Evolutionary conservation across 208 protist genomes (phyloP).

Genomic region (Trypanosoma platydactyli): DNA sequence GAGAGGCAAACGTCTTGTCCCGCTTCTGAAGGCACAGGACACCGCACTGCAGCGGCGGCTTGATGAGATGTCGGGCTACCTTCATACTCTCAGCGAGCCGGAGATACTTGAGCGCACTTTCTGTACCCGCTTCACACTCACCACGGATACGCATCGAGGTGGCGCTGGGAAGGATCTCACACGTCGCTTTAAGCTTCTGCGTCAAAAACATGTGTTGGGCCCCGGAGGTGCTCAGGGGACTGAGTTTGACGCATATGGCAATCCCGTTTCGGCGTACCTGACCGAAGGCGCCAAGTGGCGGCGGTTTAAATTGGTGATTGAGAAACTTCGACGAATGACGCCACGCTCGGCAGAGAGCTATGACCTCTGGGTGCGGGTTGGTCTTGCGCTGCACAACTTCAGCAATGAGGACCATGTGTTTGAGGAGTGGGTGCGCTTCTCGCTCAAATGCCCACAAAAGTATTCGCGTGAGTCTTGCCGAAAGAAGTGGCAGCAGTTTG

Average conservation of each 20-base stretch:
- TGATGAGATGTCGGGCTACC: constrained; percentile 43
- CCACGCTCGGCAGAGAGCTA: constrained; percentile 62
- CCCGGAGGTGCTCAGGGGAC: constrained; percentile 41
- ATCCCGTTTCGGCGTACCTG: constrained; percentile 67
- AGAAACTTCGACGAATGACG: constrained; percentile 58
- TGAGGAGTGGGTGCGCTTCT: constrained; percentile 87
- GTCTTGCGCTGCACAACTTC: constrained; percentile 86
- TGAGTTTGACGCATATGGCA: constrained; percentile 84
- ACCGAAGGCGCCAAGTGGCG: constrained; percentile 75
- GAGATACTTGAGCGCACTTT: constrained; percentile 75
- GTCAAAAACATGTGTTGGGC: constrained; percentile 48
- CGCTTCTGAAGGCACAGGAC: constrained; percentile 46
- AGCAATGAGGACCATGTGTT: constrained; percentile 87
- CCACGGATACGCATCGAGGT: constrained; percentile 22
- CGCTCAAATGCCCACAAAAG: constrained; percentile 73
- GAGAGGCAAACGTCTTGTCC: constrained; percentile 40
- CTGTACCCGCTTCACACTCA: constrained; percentile 43
- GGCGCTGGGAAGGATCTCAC: constrained; percentile 2
- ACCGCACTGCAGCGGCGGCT: constrained; percentile 52
- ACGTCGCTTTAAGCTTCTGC: constrained; percentile 59
- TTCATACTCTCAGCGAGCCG: constrained; percentile 60
- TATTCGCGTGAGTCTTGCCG: constrained; percentile 75
- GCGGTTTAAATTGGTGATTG: constrained; percentile 59
- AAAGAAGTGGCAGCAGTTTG: constrained; percentile 83
- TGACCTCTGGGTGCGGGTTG: constrained; percentile 81